Conservation (phyloP, 2,329 filamentous ascomycete species). For the Aspergillus ibericus region DNA sequence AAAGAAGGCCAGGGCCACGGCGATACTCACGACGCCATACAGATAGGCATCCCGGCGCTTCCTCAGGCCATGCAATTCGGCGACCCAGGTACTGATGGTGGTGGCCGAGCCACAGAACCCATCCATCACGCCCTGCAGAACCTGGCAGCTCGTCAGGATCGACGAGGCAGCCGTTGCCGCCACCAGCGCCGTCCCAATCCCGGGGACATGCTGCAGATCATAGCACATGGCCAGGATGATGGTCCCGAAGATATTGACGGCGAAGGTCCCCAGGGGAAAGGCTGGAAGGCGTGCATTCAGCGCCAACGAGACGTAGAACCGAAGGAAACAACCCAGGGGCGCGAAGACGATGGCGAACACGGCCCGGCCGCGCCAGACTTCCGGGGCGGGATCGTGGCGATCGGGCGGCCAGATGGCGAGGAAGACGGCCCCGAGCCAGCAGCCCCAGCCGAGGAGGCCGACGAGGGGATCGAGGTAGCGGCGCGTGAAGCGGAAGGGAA, state of each 20-base stretch:
- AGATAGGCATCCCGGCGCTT: constrained; percentile 61
- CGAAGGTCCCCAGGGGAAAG: constrained; percentile 86
- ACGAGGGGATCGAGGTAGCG: constrained; percentile 63
- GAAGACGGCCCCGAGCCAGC: constrained; percentile 76
- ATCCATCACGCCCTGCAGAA: constrained; percentile 66
- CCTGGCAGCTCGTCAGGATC: constrained; percentile 59
- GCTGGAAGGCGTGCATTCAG: constrained; percentile 67
- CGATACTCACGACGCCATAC: constrained; percentile 53
- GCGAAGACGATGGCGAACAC: constrained; percentile 80
- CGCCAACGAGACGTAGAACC: constrained; percentile 69
- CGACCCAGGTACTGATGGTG: constrained; percentile 67
- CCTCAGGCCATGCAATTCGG: constrained; percentile 57
- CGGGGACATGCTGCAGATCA: constrained; percentile 70
- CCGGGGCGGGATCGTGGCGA: constrained; percentile 33
- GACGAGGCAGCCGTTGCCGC: constrained; percentile 46
- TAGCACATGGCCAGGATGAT: constrained; percentile 72
- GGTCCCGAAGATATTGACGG: constrained; percentile 76
- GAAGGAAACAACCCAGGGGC: constrained; percentile 71
- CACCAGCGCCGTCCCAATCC: constrained; percentile 44
- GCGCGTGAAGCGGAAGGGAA: constrained; percentile 60
- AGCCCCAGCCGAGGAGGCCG: constrained; percentile 67
- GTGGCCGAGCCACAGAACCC: constrained; percentile 68
- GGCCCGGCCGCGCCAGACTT: constrained; percentile 72
- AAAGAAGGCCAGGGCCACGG: constrained; percentile 49
- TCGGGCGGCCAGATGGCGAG: constrained; percentile 71